Percentiles rank a stretch among this genome's conserved stretches.
phyloP scores from a whole-genome alignment of 208 protist species.

The Novymonas esmeraldas region DNA sequence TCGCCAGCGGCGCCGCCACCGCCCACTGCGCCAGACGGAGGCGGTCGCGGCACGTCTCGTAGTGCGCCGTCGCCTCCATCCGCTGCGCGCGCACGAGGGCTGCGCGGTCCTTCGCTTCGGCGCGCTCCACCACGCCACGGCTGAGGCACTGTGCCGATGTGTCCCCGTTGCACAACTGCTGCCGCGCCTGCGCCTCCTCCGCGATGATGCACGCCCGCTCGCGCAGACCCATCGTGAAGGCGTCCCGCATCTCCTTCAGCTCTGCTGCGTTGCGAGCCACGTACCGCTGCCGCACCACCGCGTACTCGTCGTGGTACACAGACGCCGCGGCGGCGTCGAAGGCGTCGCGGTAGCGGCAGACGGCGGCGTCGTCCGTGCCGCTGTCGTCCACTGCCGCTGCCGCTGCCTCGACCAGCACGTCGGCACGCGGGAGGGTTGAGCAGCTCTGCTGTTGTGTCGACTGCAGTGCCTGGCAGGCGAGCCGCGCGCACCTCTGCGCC shows the following conservation, averaged over 20 bases:
- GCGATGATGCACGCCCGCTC: constrained; percentile 13
- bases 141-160: constrained; percentile 4
- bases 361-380: background rate
- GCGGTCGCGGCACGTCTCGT: background rate
- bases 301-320: constrained; percentile 28
- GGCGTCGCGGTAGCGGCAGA: constrained; percentile 1
- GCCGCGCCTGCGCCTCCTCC: constrained; percentile 15
- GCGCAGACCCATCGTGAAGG: background rate
- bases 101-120: background rate
- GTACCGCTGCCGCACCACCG: constrained; percentile 23
- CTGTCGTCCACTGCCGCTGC: background rate
- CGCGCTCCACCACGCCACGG: background rate
- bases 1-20: background rate
- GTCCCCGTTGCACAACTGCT: constrained; percentile 5
- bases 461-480: background rate
- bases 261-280: constrained; percentile 8
- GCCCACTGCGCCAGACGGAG: background rate
- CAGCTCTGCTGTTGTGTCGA: background rate
- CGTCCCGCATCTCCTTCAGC: constrained; percentile 4
- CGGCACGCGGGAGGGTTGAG: background rate
- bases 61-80: background rate
- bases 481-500: background rate
- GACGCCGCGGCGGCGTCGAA: constrained; percentile 15
- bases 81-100: background rate
- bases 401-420: too few relatives aligned